These are phyloP conservation scores for Russula griseocarnosa DNA, from an alignment of 768 basidiomycete genomes.

Conservation along the genomic window DNA sequence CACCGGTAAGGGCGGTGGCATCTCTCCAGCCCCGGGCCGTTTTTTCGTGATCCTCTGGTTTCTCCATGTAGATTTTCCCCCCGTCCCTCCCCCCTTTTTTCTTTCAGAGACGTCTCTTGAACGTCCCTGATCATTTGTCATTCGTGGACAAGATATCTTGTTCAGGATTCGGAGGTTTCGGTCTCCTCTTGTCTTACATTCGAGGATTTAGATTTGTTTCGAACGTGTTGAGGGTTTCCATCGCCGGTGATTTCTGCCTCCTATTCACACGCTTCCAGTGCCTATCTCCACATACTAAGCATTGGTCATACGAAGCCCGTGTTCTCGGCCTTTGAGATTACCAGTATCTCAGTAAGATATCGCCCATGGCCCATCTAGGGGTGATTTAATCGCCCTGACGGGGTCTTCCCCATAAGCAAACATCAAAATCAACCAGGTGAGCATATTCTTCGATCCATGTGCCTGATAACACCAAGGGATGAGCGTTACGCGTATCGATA, in stretches of 20 bases:
- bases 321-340: slow-evolving; percentile 5
- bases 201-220: not conserved
- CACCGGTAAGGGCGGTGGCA: slow-evolving; percentile 33
- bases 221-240: slow-evolving; percentile 3
- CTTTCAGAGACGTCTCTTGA: not conserved
- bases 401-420: slow-evolving; percentile 4
- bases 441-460: slow-evolving; percentile 4
- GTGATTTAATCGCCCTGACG: not conserved
- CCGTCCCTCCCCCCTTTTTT: not conserved
- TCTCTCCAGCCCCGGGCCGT: slow-evolving; percentile 14
- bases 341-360: not conserved
- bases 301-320: slow-evolving; percentile 1
- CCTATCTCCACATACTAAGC: not conserved
- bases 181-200: not conserved
- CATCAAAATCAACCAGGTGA: slow-evolving; percentile 2
- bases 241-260: not conserved
- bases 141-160: not conserved
- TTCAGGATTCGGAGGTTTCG: not conserved
- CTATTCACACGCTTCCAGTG: not conserved
- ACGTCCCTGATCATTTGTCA: too few relatives aligned
- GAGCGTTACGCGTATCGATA: slow-evolving; percentile 14
- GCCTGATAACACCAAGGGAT: slow-evolving; percentile 14
- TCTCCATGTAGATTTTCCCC: not conserved
- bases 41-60: not conserved
- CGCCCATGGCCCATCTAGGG: not conserved